These are phyloP conservation scores for Solidago caesia DNA, from an alignment of 129 eudicot species.

Conservation along the genomic window DNA sequence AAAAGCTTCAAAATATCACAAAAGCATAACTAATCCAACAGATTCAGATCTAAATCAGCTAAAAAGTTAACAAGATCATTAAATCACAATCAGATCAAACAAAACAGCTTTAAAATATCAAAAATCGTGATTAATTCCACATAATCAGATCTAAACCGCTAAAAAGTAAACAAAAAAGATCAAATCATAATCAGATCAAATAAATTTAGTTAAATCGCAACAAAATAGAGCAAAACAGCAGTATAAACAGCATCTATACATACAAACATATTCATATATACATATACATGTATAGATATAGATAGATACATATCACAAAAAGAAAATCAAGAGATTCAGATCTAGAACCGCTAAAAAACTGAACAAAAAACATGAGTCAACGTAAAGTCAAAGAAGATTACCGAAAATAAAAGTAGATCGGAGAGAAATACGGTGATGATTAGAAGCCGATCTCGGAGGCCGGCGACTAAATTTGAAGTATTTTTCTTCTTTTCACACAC, in stretches of 20 bases:
- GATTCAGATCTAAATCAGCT: slow-evolving; percentile 2
- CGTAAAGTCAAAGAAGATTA: slow-evolving; percentile 14
- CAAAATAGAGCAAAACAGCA: background rate
- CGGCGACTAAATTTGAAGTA: slow-evolving; percentile 25
- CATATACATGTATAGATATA: background rate
- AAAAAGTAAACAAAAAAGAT: too few relatives aligned
- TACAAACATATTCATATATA: too few relatives aligned
- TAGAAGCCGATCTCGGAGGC: slow-evolving; percentile 21
- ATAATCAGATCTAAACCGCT: too few relatives aligned
- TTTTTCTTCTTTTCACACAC: background rate
- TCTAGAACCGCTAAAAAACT: slow-evolving; percentile 21
- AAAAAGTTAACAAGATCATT: slow-evolving; percentile 2
- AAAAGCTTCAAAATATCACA: background rate
- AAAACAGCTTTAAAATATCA: too few relatives aligned
- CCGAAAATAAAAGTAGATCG: slow-evolving; percentile 24
- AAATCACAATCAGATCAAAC: background rate
- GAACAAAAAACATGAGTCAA: slow-evolving; percentile 15
- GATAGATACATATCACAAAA: background rate
- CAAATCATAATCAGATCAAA: background rate
- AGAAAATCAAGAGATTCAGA: background rate
- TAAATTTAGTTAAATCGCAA: background rate
- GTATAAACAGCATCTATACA: background rate
- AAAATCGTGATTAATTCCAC: too few relatives aligned
- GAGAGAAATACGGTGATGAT: slow-evolving; percentile 7
- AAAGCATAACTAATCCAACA: background rate